Evolutionary conservation across 371 early-diverging fungal species (phyloP).

Genomic region (Dipsacomyces acuminosporus): DNA sequence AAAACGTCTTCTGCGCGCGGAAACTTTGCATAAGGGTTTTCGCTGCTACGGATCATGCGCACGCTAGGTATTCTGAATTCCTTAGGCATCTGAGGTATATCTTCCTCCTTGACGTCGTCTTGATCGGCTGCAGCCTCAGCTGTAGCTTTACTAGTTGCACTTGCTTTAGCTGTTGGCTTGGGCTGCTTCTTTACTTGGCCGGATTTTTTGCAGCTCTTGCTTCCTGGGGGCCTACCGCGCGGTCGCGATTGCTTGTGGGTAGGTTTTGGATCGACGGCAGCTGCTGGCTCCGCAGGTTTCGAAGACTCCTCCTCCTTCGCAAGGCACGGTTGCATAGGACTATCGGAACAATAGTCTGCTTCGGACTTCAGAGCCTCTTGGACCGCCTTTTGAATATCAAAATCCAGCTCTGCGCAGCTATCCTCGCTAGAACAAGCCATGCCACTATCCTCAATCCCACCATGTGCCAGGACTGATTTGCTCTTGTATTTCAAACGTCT

Average conservation of each 20-base stretch:
- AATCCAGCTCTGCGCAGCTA: slow-evolving; percentile 5
- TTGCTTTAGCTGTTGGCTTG: not conserved
- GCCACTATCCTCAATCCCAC: slow-evolving; percentile 3
- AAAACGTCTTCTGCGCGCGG: not conserved
- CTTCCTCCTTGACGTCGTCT: not conserved
- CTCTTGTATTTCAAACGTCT: slow-evolving; percentile 24
- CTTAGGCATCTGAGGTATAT: not conserved
- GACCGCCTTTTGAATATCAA: slow-evolving; percentile 20
- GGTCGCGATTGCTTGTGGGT: not conserved
- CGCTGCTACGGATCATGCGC: not conserved
- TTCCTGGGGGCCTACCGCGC: slow-evolving; percentile 27
- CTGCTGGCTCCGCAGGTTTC: not conserved
- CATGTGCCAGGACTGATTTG: slow-evolving; percentile 1
- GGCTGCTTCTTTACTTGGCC: slow-evolving; percentile 22
- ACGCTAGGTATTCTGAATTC: not conserved
- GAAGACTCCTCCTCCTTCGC: too few relatives aligned
- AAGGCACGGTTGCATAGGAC: too few relatives aligned
- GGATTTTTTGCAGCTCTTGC: slow-evolving; percentile 26
- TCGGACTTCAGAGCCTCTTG: slow-evolving; percentile 11
- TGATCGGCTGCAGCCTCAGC: too few relatives aligned
- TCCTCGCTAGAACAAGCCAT: slow-evolving; percentile 1
- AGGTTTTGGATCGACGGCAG: not conserved
- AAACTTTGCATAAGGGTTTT: not conserved
- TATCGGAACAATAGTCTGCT: too few relatives aligned
- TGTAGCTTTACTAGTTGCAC: too few relatives aligned